These are phyloP conservation scores for Aphanomyces cochlioides DNA, from an alignment of 352 stramenopile genomes.

Conservation along the genomic window DNA sequence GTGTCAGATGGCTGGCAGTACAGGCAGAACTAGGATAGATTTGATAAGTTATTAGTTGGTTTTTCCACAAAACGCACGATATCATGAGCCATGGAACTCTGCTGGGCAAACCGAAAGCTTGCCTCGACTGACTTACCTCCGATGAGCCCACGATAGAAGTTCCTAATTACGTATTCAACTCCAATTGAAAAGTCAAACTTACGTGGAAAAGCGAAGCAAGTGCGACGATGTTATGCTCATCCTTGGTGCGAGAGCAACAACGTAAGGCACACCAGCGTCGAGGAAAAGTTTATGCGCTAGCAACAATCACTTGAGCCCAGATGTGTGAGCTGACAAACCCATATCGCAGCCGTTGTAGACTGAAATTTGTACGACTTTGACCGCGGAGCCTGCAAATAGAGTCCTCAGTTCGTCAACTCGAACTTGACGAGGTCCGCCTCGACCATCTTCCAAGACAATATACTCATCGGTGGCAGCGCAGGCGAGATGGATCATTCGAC, in stretches of 20 bases:
- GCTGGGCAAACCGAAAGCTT: slow-evolving; percentile 7
- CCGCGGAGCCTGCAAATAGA: slow-evolving; percentile 2
- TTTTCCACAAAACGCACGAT: no score
- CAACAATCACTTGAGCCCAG: background rate
- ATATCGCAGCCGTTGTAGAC: slow-evolving; percentile 8
- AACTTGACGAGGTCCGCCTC: background rate
- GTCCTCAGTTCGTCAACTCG: background rate
- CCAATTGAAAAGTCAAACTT: background rate
- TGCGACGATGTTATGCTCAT: slow-evolving; percentile 5
- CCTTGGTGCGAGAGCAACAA: slow-evolving; percentile 1
- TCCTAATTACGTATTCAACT: background rate
- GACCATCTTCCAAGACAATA: slow-evolving; percentile 22
- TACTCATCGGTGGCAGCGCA: background rate
- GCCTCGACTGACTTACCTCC: slow-evolving; percentile 3
- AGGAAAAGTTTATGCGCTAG: slow-evolving; percentile 19
- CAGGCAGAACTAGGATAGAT: slow-evolving; percentile 3
- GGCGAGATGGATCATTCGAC: slow-evolving; percentile 18
- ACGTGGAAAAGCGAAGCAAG: slow-evolving; percentile 21
- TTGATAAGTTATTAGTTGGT: no score
- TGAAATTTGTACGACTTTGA: slow-evolving; percentile 19
- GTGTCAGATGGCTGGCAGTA: background rate
- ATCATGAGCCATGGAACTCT: background rate
- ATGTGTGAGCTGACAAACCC: background rate
- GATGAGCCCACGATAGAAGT: slow-evolving; percentile 8
- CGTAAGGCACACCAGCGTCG: slow-evolving; percentile 16